phyloP scores from a whole-genome alignment of 257 asterid genomes.

The Nicotiana noctiflora region DNA sequence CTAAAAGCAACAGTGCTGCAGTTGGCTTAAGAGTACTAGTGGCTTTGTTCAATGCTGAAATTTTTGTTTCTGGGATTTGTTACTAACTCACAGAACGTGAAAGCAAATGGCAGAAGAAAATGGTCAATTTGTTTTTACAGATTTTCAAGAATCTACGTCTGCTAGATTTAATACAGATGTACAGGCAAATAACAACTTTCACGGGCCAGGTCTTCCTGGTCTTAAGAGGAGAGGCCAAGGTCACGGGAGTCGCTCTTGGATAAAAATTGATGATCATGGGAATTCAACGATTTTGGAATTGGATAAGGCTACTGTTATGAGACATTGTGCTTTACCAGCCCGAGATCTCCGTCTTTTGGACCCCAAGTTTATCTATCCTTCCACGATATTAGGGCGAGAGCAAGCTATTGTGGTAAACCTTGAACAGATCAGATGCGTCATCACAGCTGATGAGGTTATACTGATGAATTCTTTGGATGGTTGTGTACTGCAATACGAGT shows the following conservation, averaged over 20 bases:
- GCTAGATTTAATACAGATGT: slow-evolving; percentile 19
- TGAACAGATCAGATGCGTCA: slow-evolving; percentile 91
- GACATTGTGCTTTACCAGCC: slow-evolving; percentile 88
- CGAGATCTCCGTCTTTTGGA: slow-evolving; percentile 98
- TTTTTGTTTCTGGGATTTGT: slow-evolving; percentile 7
- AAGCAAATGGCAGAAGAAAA: slow-evolving; percentile 52
- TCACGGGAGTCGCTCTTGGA: slow-evolving; percentile 88
- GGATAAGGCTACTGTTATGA: slow-evolving; percentile 81
- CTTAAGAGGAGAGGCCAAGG: slow-evolving; percentile 90
- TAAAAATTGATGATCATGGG: slow-evolving; percentile 76
- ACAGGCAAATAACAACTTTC: slow-evolving; percentile 26
- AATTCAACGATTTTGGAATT: slow-evolving; percentile 65
- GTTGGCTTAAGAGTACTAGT: background rate
- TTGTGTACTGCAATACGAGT: slow-evolving; percentile 67
- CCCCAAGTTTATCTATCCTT: slow-evolving; percentile 87
- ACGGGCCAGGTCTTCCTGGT: slow-evolving; percentile 49
- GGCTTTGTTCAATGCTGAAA: slow-evolving; percentile 26
- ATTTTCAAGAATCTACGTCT: slow-evolving; percentile 29
- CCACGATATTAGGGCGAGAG: slow-evolving; percentile 93
- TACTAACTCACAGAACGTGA: slow-evolving; percentile 14
- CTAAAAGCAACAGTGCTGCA: background rate
- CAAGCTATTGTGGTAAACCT: slow-evolving; percentile 93
- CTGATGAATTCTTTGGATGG: slow-evolving; percentile 84
- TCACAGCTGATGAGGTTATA: slow-evolving; percentile 95
- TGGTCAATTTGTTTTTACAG: slow-evolving; percentile 25